Evolutionary conservation across 805 yeast genomes (phyloP).

Genomic region (Zygosaccharomyces bailii): DNA sequence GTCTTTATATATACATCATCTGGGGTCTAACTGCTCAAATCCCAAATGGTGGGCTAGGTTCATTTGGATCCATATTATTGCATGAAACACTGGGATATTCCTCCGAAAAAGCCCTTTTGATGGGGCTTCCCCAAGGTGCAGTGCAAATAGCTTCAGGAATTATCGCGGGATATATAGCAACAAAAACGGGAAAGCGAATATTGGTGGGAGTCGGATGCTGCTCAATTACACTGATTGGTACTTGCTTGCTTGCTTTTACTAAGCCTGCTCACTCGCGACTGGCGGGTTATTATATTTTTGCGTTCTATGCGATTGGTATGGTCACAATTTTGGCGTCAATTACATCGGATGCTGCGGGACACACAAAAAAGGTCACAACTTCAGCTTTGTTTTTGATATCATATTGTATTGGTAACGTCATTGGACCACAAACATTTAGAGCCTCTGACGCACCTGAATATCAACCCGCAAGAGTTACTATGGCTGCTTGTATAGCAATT

Average conservation of each 20-base stretch:
- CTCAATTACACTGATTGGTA: background rate
- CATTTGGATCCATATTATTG: constrained; percentile 42
- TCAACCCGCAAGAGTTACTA: constrained; percentile 36
- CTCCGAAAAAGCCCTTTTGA: constrained; percentile 33
- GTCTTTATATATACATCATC: constrained; percentile 39
- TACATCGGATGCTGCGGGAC: constrained; percentile 41
- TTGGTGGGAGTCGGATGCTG: constrained; percentile 11
- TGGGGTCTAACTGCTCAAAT: constrained; percentile 33
- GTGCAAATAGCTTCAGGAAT: constrained; percentile 27
- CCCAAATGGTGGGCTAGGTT: constrained; percentile 47
- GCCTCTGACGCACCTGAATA: constrained; percentile 45
- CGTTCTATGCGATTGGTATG: constrained; percentile 1
- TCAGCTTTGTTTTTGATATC: constrained; percentile 1
- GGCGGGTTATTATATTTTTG: constrained; percentile 26
- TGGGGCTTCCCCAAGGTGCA: constrained; percentile 38
- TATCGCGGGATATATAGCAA: constrained; percentile 8
- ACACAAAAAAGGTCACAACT: constrained; percentile 34
- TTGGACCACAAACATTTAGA: constrained; percentile 51
- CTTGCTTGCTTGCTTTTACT: constrained; percentile 36
- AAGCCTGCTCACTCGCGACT: constrained; percentile 23
- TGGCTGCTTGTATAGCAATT: constrained; percentile 5
- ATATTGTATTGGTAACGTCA: constrained; percentile 13
- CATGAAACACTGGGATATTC: constrained; percentile 36
- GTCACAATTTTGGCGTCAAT: constrained; percentile 8
- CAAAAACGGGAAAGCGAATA: constrained; percentile 8